Conservation (phyloP, 345 rosid genomes). For the Adansonia digitata region DNA sequence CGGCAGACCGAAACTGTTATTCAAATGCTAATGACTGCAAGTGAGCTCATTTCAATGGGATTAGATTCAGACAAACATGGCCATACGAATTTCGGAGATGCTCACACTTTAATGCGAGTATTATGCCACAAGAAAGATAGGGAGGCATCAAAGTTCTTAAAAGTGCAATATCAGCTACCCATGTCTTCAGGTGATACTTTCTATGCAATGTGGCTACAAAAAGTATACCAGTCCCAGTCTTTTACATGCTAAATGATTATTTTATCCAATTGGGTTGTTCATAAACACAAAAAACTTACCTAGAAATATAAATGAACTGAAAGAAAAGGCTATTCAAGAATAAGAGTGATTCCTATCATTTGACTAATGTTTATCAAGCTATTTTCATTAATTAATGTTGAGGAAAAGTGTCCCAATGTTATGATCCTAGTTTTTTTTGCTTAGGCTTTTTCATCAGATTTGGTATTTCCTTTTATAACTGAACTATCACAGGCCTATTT, state of each 20-base stretch:
- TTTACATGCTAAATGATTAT: not conserved
- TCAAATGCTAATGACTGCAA: constrained; percentile 84
- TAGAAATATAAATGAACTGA: not conserved
- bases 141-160: constrained; percentile 78
- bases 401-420: not conserved
- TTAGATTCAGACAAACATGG: constrained; percentile 45
- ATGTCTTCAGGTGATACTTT: constrained; percentile 78
- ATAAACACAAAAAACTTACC: not conserved
- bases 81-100: constrained; percentile 46
- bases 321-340: not conserved
- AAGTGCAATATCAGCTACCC: constrained; percentile 80
- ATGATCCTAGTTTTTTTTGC: not conserved
- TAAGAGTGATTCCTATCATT: not conserved
- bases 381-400: not conserved
- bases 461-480: not conserved
- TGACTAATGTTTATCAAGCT: not conserved
- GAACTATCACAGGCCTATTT: not conserved
- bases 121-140: constrained; percentile 95
- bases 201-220: not conserved
- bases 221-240: not conserved
- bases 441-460: not conserved
- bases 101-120: constrained; percentile 74
- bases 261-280: not conserved
- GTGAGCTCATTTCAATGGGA: constrained; percentile 64
- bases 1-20: constrained; percentile 69